Conservation (phyloP, 768 basidiomycete species). For the Leucocoprinus birnbaumii region DNA sequence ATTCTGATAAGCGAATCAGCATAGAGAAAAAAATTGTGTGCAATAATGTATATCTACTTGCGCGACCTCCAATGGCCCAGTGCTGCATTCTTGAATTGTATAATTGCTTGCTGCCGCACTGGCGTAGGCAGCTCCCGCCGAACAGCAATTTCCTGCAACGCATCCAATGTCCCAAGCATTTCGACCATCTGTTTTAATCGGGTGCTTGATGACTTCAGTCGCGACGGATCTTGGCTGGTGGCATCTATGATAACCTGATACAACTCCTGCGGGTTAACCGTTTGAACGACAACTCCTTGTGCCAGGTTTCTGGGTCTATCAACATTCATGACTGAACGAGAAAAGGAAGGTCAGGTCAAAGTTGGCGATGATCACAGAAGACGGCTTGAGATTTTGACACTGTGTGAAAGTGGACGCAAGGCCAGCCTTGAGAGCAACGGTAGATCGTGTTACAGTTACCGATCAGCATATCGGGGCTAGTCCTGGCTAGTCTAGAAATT, state of each 20-base stretch:
- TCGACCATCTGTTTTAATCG: slow-evolving; percentile 68
- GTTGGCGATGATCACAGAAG: background rate
- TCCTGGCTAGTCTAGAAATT: too few species aligned
- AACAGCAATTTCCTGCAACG: slow-evolving; percentile 71
- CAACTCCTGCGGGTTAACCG: slow-evolving; percentile 60
- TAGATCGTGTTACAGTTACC: slow-evolving; percentile 1
- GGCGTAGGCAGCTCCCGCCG: slow-evolving; percentile 54
- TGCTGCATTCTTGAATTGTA: slow-evolving; percentile 86
- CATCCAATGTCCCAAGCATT: slow-evolving; percentile 68
- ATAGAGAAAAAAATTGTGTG: background rate
- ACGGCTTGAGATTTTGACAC: background rate
- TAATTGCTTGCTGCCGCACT: slow-evolving; percentile 78
- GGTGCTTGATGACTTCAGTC: slow-evolving; percentile 46
- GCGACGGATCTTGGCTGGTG: slow-evolving; percentile 69
- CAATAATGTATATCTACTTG: slow-evolving; percentile 44
- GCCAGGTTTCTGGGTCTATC: slow-evolving; percentile 20
- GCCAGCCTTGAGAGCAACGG: background rate
- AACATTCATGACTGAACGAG: slow-evolving; percentile 22
- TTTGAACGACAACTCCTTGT: slow-evolving; percentile 32
- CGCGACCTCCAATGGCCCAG: slow-evolving; percentile 73
- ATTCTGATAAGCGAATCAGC: slow-evolving; percentile 40
- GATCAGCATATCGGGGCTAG: background rate
- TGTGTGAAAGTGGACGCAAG: too few species aligned
- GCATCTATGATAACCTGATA: slow-evolving; percentile 64
- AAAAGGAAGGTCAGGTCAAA: too few species aligned